Evolutionary conservation across 768 basidiomycete genomes (phyloP), one percentile per base, ranked within the genome.

Genomic region (Naganishia randhawae): DNA sequence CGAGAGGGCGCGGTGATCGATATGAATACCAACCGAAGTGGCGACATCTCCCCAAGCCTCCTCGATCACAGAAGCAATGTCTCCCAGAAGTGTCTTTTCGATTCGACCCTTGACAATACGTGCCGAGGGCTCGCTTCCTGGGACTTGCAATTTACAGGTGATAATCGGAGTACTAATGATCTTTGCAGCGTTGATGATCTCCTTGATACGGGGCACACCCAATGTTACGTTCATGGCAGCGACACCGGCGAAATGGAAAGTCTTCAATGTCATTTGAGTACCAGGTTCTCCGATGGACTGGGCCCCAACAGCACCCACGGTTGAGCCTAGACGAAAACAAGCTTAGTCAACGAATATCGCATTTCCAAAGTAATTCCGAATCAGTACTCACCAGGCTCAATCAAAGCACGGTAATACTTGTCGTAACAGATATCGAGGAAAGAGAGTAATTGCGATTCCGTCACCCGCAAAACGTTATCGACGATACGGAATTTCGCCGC

Each of bases 171-270:
- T 99, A 76, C 89, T 93, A 81, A 99, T 98, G 42, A 84, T 81
- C 79, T 96, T 99, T n/a, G 96, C 91, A 2, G 93, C 96, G 74
- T 98, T 99, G 83, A 99, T 99, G 72, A 99, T 98, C 81, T 99
- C 96, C 80, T 98, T 98, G 82, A 99, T 98, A 75, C 96, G 95
- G 2, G 96, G 96, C n/a, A 98, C 96, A 81, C 96, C 96, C 41
- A 98, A 86, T 0, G 96, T 99, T 71, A 99, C 92, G 81, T 97
- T 98, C 96, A 98, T 99, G 41, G 94, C 95, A 9, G 96, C 96
- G 71, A 99, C 95, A 82, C 96, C 96, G 74, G 96, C 96, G 81
- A 98, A 99, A 84, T 99, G 96, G 87, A 99, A 99, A 66, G 96
- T 98, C 82, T 98, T 98, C 72, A 98, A 81, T 1, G 95, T 98